Evolutionary conservation across 2,329 filamentous ascomycete genomes (phyloP).

Genomic region (Ophiostoma ips): DNA sequence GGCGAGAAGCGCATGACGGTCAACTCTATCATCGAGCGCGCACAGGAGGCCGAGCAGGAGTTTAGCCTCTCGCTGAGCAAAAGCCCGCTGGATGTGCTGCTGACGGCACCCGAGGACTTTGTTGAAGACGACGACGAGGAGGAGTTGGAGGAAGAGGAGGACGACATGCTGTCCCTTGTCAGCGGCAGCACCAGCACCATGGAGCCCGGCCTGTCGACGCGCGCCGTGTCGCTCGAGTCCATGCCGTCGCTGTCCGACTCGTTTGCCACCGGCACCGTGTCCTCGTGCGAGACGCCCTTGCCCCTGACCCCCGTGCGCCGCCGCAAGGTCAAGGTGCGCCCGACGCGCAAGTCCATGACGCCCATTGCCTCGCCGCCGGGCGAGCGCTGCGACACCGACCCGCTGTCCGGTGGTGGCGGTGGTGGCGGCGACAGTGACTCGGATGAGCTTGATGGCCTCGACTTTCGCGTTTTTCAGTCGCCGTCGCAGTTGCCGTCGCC

Average conservation of each 20-base stretch:
- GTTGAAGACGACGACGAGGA: constrained; percentile 35
- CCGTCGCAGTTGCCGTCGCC: too few species aligned
- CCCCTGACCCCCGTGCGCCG: constrained; percentile 27
- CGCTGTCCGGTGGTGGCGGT: constrained; percentile 28
- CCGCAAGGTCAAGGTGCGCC: constrained; percentile 26
- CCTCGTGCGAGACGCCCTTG: constrained; percentile 25
- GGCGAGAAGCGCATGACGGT: constrained; percentile 33
- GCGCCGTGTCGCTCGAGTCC: constrained; percentile 46
- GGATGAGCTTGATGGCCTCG: constrained; percentile 31
- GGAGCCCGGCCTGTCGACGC: constrained; percentile 37
- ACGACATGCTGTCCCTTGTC: constrained; percentile 21
- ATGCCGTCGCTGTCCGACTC: constrained; percentile 46
- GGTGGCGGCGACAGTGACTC: constrained; percentile 20
- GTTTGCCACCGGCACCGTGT: constrained; percentile 33
- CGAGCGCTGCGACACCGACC: constrained; percentile 34
- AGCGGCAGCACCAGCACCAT: constrained; percentile 21
- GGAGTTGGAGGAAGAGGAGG: constrained; percentile 37
- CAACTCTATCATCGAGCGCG: constrained; percentile 40
- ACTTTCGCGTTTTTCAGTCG: constrained; percentile 34
- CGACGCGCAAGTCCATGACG: constrained; percentile 35
- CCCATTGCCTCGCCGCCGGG: constrained; percentile 42
- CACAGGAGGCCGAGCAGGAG: constrained; percentile 43
- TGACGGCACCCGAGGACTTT: constrained; percentile 46
- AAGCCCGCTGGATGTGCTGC: constrained; percentile 43
- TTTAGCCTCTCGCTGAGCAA: constrained; percentile 39